phyloP scores from a whole-genome alignment of 495 filamentous ascomycete species.

The Neurospora sp. region DNA sequence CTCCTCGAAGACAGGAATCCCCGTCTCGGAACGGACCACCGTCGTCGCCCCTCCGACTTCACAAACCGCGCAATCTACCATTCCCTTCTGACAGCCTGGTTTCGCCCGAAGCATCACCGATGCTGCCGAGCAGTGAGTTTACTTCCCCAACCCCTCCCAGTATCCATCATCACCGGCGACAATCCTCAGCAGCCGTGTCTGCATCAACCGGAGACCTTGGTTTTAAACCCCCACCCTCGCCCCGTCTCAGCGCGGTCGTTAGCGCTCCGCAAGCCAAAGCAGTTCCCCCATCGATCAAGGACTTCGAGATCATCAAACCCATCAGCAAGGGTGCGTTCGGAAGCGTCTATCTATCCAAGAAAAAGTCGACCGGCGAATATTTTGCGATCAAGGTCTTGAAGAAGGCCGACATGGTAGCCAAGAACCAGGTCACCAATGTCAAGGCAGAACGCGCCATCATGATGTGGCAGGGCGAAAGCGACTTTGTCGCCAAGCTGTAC shows the following conservation, averaged over 20 bases:
- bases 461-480: conserved; percentile 99
- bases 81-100: conserved; percentile 62
- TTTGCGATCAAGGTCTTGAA: conserved; percentile 97
- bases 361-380: conserved; percentile 96
- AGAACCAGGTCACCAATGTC: conserved; percentile 98
- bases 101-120: conserved; percentile 83
- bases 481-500: conserved; percentile 97
- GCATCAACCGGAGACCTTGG: conserved; percentile 40
- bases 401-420: conserved; percentile 99
- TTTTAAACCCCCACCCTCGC: conserved; percentile 64
- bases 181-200: conserved; percentile 83
- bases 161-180: conserved; percentile 71
- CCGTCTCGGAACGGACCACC: conserved; percentile 64
- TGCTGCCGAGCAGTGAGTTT: conserved; percentile 71
- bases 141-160: conserved; percentile 50
- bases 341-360: conserved; percentile 94
- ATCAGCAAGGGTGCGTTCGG: conserved; percentile 99
- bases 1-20: conserved; percentile 75
- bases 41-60: conserved; percentile 76
- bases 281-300: conserved; percentile 89
- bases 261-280: conserved; percentile 65
- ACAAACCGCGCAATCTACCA: conserved; percentile 67
- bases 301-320: conserved; percentile 98
- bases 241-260: conserved; percentile 61
- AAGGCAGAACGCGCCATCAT: conserved; percentile 99